phyloP scores from a whole-genome alignment of 352 stramenopile genomes.

The Phytophthora cryptogea region DNA sequence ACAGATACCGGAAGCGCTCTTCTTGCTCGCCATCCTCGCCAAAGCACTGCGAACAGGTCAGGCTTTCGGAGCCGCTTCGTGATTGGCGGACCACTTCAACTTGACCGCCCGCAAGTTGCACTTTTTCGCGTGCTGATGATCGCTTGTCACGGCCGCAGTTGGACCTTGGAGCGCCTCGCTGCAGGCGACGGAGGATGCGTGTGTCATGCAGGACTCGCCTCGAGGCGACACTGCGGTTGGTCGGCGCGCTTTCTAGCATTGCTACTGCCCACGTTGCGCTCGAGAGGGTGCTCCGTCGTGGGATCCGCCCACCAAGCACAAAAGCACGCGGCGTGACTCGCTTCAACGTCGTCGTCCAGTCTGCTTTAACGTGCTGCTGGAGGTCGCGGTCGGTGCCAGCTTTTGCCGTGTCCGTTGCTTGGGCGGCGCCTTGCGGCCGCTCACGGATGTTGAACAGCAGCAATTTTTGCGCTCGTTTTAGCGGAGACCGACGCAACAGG shows the following conservation, averaged over 20 bases:
- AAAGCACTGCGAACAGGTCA: too few species aligned
- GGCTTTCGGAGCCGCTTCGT: neutral
- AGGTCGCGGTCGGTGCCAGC: neutral
- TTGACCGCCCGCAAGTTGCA: slow-evolving; percentile 12
- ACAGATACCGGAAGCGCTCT: too few species aligned
- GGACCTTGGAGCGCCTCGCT: slow-evolving; percentile 2
- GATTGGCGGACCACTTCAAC: slow-evolving; percentile 10
- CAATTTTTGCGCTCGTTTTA: slow-evolving; percentile 11
- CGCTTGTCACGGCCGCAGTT: slow-evolving; percentile 23
- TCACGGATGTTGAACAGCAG: neutral
- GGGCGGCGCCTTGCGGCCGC: neutral
- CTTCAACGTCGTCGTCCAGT: neutral
- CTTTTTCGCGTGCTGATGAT: slow-evolving; percentile 18
- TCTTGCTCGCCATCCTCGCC: too few species aligned
- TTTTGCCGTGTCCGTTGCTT: neutral
- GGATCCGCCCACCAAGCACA: slow-evolving; percentile 1
- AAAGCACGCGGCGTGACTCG: slow-evolving; percentile 5
- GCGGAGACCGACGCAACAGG: neutral
- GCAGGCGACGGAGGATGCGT: slow-evolving; percentile 7
- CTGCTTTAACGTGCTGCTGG: neutral
- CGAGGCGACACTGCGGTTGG: neutral
- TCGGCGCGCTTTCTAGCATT: too few species aligned
- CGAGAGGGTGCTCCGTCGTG: slow-evolving; percentile 1
- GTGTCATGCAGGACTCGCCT: slow-evolving; percentile 4
- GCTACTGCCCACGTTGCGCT: neutral